Evolutionary conservation across 2,329 filamentous ascomycete genomes (phyloP), one percentile per base, ranked within the genome.

Genomic region (Fusarium vanettenii): DNA sequence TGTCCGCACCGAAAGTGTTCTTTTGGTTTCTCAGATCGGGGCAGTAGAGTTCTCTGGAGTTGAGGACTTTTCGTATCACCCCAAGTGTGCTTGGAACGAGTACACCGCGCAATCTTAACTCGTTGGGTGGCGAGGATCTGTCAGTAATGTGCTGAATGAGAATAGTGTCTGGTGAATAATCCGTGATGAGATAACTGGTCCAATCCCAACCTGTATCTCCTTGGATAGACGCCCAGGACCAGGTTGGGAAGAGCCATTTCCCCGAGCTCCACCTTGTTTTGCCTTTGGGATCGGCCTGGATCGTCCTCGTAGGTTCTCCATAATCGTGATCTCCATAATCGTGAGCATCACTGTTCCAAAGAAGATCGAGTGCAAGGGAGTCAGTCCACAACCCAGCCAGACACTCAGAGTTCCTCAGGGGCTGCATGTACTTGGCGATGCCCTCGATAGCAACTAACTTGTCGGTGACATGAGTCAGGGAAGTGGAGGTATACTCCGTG

Each of bases 131-230:
- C 2, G 5, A 11, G 6, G 33, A 27, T 37, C 27, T 18, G 7
- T 37, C 31, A 1, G 8, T 37, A 4, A 37, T 57, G 31, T 25
- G 52, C 5, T 35, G 31, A 7, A 57, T 57, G 20, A 35, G 29
- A 56, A 56, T 2, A 16, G 6, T 22, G 5, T 57, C 33, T n/a
- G 14, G 20, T 11, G 55, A 7, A 25, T 13, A 57, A 18, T 27
- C 31, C 3, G 9, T 22, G 6, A 22, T 35, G 14, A 22, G 18
- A 33, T 5, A 2, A 10, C 4, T 6, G 0, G 13, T 9, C 29
- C 52, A 56, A 2, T 18, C 0, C 29, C 52, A 56, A 1, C 31
- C 0, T 6, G 4, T 33, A 0, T 33, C 1, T 0, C 20, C 33
- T 13, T 57, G 0, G 9, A 57, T 57, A 2, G 55, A 59, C 8